A percentile compares a stretch with the other conserved stretches of the same genome.
Evolutionary conservation across 129 eudicot genomes (phyloP).

Genomic region (Chrysanthemum seticuspe): DNA sequence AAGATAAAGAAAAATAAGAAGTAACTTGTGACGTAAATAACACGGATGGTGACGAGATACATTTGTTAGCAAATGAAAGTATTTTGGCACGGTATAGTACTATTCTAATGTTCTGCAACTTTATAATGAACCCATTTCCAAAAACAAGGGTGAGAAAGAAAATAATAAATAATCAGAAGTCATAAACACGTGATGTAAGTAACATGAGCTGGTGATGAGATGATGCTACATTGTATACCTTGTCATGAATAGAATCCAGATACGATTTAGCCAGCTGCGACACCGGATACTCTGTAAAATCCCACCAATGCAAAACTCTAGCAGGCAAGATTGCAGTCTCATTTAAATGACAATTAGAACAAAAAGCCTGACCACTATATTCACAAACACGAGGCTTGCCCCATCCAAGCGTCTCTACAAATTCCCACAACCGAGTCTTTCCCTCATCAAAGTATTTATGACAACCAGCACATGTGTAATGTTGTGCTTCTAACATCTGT

Average conservation of each 20-base stretch:
- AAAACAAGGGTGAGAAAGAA: too few relatives aligned
- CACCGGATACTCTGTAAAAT: constrained; percentile 80
- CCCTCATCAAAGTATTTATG: constrained; percentile 79
- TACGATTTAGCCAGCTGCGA: constrained; percentile 89
- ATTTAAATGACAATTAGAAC: constrained; percentile 80
- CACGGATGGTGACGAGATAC: neutral
- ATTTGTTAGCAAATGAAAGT: constrained; percentile 6
- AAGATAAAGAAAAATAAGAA: constrained; percentile 5
- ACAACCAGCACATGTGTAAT: constrained; percentile 89
- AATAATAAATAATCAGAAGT: too few relatives aligned
- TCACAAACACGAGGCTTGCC: constrained; percentile 93
- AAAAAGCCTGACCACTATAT: constrained; percentile 87
- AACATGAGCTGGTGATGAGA: neutral
- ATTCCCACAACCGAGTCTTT: constrained; percentile 63
- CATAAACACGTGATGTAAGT: too few relatives aligned
- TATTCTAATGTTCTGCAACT: too few relatives aligned
- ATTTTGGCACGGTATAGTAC: neutral
- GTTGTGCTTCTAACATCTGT: constrained; percentile 80
- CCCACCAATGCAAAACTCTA: constrained; percentile 92
- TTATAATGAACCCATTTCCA: neutral
- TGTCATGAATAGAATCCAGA: constrained; percentile 82
- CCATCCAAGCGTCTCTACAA: constrained; percentile 82
- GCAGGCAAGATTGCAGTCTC: constrained; percentile 91
- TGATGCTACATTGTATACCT: constrained; percentile 43
- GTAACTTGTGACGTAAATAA: neutral